Percentiles rank a stretch among this genome's conserved stretches.
Conservation (phyloP, 495 filamentous ascomycete genomes). For the Sabuloglossum arenarium region DNA sequence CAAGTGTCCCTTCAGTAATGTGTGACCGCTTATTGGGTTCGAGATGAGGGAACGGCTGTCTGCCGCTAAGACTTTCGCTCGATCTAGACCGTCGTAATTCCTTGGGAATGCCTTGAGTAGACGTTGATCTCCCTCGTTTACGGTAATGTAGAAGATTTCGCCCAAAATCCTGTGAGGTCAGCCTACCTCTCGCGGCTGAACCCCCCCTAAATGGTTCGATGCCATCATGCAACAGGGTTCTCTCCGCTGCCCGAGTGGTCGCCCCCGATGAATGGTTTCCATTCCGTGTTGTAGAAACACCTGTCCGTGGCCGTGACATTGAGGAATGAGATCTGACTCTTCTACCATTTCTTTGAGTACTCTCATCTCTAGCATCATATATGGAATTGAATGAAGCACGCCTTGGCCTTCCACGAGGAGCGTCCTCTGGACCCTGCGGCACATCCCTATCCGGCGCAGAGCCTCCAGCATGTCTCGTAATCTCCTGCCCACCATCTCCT, state of each 20-base stretch:
- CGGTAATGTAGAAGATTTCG: constrained; percentile 4
- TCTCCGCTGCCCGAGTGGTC: constrained; percentile 18
- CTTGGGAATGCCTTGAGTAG: constrained; percentile 4
- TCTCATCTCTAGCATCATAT: constrained; percentile 30
- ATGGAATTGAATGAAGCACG: constrained; percentile 36
- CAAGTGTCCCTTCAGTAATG: neutral
- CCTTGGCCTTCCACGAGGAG: constrained; percentile 13
- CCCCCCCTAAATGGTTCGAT: neutral
- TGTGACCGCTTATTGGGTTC: neutral
- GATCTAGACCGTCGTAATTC: neutral
- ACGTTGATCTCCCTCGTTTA: constrained; percentile 5
- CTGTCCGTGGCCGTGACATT: constrained; percentile 23
- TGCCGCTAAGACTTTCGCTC: neutral
- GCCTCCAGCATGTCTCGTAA: constrained; percentile 7
- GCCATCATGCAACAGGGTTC: constrained; percentile 11
- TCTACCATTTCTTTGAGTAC: constrained; percentile 3
- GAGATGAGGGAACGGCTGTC: neutral
- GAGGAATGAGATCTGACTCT: constrained; percentile 21
- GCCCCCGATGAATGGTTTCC: constrained; percentile 17
- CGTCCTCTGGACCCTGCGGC: neutral
- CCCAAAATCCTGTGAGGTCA: constrained; percentile 11
- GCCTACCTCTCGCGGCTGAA: constrained; percentile 1
- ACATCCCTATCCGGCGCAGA: constrained; percentile 9
- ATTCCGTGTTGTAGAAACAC: constrained; percentile 8
- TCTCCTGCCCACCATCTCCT: constrained; percentile 17